Evolutionary conservation across 2,329 filamentous ascomycete genomes (phyloP), one percentile per base, ranked within the genome.

Genomic region (Nemania sp.): DNA sequence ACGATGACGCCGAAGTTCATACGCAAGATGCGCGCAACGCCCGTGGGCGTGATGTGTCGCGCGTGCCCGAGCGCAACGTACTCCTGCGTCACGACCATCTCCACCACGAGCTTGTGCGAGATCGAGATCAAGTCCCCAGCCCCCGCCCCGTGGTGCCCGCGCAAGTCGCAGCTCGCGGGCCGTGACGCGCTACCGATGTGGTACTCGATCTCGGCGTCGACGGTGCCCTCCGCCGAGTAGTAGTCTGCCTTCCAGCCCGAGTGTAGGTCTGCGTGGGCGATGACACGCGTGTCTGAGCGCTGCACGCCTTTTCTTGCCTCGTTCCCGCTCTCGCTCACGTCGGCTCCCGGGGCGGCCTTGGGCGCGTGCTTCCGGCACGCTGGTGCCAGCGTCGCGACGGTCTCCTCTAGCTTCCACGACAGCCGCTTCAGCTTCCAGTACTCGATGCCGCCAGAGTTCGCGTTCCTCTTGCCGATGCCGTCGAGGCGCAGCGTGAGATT

Each of bases 11-110:
- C 87, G 79, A 97, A 98, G 74, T 96, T 91, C 84, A 97, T 97
- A 66, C 94, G 86, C 62, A 99, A 81, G 54, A 98, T 94, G 65
- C 94, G 87, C 0, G 94, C 95, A 2, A 92, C 90, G 62, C 94
- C 94, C 0, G 94, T 97, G 51, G 93, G 92, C 0, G 91, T 93
- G 49, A 91, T 84, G 52, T 92, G 81, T 54, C 80, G 77, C 1
- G 83, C 81, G 74, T 87, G 88, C 61, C 86, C 87, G 72, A 89
- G 87, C 65, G 89, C 90, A 0, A 83, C 84, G 79, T 91, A 95
- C 75, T 98, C 94, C 76, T 97, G 92, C 2, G 91, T 90, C 20
- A 99, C 92, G 51, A 98, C 92, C 80, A 98, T 87, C 78, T 99
- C 94, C 59, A 98, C 84, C 70, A 97, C 86, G 46, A 99, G 85